A percentile compares a stretch with the other conserved stretches of the same genome.
Conservation (phyloP, 1,139 yeast species). For the Debaryomyces coudertii region DNA sequence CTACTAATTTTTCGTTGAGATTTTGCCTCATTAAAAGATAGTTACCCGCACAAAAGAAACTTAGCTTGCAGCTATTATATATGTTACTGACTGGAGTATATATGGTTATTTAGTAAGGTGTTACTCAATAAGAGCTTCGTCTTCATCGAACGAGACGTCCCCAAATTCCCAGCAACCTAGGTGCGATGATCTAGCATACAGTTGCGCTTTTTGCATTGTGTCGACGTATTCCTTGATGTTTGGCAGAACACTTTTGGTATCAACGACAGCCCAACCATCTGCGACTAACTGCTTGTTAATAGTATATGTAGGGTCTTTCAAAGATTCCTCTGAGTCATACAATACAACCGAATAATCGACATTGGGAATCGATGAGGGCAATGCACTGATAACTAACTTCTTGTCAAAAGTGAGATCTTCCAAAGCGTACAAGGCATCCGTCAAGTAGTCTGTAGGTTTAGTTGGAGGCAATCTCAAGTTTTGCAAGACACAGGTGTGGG, state of each 20-base stretch:
- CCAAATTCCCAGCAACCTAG: conserved; percentile 85
- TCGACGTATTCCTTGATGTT: conserved; percentile 40
- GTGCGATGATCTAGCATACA: conserved; percentile 53
- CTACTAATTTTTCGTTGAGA: conserved; percentile 1
- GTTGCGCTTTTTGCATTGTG: conserved; percentile 47
- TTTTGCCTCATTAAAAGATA: not conserved
- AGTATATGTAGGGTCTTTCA: conserved; percentile 59
- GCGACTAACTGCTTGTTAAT: conserved; percentile 64
- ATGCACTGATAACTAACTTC: conserved; percentile 60
- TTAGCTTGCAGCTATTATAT: conserved; percentile 6
- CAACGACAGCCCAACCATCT: conserved; percentile 70
- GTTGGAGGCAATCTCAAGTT: conserved; percentile 63
- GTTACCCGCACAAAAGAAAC: conserved; percentile 9
- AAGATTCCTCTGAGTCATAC: conserved; percentile 63
- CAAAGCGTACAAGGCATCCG: conserved; percentile 60
- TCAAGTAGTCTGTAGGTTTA: conserved; percentile 58
- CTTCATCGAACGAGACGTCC: conserved; percentile 68
- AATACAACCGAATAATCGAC: conserved; percentile 55
- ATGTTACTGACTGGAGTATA: not conserved
- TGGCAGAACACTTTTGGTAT: conserved; percentile 30
- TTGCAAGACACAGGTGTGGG: conserved; percentile 59
- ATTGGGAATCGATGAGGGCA: conserved; percentile 43
- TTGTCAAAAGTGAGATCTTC: conserved; percentile 58
- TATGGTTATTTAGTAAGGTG: conserved; percentile 1
- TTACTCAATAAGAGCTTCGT: conserved; percentile 19